phyloP scores from a whole-genome alignment of 2,329 filamentous ascomycete genomes.

The Diplodia sapinea region DNA sequence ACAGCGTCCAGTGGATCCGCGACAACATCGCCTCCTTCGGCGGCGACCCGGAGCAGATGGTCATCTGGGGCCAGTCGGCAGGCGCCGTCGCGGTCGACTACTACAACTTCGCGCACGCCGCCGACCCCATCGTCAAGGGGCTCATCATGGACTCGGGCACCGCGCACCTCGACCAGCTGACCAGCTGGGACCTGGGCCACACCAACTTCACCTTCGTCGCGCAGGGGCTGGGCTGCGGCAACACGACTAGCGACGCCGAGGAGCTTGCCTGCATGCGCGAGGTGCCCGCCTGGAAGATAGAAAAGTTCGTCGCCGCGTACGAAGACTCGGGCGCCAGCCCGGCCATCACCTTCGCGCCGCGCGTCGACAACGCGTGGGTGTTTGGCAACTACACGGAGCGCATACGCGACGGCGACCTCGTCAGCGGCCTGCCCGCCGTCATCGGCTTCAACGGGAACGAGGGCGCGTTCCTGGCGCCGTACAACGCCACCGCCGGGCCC shows the following conservation, averaged over 20 bases:
- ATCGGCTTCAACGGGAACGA: conserved; percentile 46
- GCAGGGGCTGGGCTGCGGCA: conserved; percentile 45
- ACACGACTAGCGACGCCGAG: conserved; percentile 33
- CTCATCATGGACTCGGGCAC: conserved; percentile 58
- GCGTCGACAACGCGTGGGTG: conserved; percentile 41
- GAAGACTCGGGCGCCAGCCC: conserved; percentile 39
- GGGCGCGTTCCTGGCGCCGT: conserved; percentile 44
- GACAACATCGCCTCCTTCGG: conserved; percentile 53
- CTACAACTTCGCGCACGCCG: conserved; percentile 55
- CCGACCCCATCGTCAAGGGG: conserved; percentile 57
- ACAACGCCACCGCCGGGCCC: conserved; percentile 41
- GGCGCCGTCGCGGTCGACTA: conserved; percentile 47
- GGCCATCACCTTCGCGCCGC: conserved; percentile 39
- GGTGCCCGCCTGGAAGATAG: conserved; percentile 40
- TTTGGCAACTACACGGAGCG: conserved; percentile 47
- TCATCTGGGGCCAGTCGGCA: conserved; percentile 40
- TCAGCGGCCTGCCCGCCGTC: conserved; percentile 41
- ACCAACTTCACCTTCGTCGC: conserved; percentile 51
- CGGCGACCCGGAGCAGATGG: conserved; percentile 53
- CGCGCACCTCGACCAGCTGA: conserved; percentile 42
- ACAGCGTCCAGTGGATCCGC: conserved; percentile 47
- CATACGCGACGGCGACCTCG: conserved; percentile 37
- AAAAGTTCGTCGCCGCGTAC: conserved; percentile 43
- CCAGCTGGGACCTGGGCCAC: conserved; percentile 38
- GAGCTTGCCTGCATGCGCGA: conserved; percentile 49